A percentile compares a stretch with the other conserved stretches of the same genome.
Evolutionary conservation across 768 basidiomycete species (phyloP).

Genomic region (Fibroporia radiculosa): DNA sequence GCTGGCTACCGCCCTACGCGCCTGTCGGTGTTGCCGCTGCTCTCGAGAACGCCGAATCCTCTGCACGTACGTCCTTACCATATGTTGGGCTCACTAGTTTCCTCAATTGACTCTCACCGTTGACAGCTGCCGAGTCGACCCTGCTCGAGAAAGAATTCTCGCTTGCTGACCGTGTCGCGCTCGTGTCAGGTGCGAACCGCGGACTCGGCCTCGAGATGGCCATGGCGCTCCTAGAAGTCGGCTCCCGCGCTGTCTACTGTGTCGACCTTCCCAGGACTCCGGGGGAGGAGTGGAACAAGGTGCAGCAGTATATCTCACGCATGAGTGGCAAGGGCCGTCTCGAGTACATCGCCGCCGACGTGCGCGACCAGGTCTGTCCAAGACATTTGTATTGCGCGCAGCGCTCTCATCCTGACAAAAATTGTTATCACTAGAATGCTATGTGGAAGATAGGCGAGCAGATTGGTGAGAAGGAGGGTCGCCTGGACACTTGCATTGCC

Average conservation of each 20-base stretch:
- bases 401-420: neutral
- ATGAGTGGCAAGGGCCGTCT: conserved; percentile 24
- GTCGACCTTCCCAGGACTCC: conserved; percentile 51
- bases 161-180: conserved; percentile 24
- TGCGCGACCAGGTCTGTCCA: conserved; percentile 45
- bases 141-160: conserved; percentile 18
- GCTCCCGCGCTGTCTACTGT: conserved; percentile 58
- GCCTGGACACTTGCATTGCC: conserved; percentile 69
- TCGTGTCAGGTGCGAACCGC: conserved; percentile 31
- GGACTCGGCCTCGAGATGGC: conserved; percentile 78
- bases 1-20: conserved; percentile 37
- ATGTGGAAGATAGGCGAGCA: conserved; percentile 45
- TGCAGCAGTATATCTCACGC: conserved; percentile 32
- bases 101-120: no score
- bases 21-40: conserved; percentile 62
- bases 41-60: conserved; percentile 24
- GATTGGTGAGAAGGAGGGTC: conserved; percentile 59
- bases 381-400: neutral
- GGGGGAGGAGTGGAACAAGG: conserved; percentile 47
- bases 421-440: conserved; percentile 8
- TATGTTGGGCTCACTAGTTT: no score
- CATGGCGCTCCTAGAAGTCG: conserved; percentile 62
- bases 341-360: conserved; percentile 60
- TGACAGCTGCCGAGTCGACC: conserved; percentile 6
- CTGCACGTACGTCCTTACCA: conserved; percentile 7